Evolutionary conservation across 306 rosid genomes (phyloP), one percentile per base, ranked within the genome.

Genomic region (Sechiopsis laciniata): DNA sequence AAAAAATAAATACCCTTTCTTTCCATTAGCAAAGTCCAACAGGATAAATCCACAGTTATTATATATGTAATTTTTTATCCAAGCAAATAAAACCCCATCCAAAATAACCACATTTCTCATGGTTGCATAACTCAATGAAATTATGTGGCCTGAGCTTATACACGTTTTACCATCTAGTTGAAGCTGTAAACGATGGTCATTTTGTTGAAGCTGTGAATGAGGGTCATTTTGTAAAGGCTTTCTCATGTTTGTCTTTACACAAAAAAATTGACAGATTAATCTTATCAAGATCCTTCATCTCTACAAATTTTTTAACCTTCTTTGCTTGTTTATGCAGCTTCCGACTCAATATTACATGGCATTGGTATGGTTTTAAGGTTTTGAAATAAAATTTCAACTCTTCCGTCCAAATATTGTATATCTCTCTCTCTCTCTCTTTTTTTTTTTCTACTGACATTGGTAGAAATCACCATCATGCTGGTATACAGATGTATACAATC

Each of bases 331-430:
- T 76, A 48, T 85, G 91, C 95, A 92, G 97, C 92, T 92, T 79
- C 97, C 87, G 29, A 92, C 97, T 64, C 96, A 92, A 82, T 82
- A 77, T 71, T 90, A 87, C 67, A 87, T 37, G 82, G 97, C 97
- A 80, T 55, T 82, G 95, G 97, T 92, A 82, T 70, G 88, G 50
- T 74, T 76, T 76, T 74, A 70, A 76, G 21, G 11, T 74, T 40
- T 48, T 75, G 21, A 29, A 17, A 13, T 65, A 59, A 3, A 42
- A 46, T 45, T 63, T 14, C n/a, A 48, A 20, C 64, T 67, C 37
- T 8, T 37, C 32, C 3, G 8, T 29, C 45, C 59, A 74, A 74
- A 54, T 59, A 51, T 24, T 72, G 55, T 29, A 65, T 71, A 13
- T 9, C 61, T 73, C 16, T 26, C 32, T 26, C 3, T 26, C 3